A percentile compares a stretch with the other conserved stretches of the same genome.
Conservation (phyloP, 2,329 filamentous ascomycete species). For the Triangularia setosa region DNA sequence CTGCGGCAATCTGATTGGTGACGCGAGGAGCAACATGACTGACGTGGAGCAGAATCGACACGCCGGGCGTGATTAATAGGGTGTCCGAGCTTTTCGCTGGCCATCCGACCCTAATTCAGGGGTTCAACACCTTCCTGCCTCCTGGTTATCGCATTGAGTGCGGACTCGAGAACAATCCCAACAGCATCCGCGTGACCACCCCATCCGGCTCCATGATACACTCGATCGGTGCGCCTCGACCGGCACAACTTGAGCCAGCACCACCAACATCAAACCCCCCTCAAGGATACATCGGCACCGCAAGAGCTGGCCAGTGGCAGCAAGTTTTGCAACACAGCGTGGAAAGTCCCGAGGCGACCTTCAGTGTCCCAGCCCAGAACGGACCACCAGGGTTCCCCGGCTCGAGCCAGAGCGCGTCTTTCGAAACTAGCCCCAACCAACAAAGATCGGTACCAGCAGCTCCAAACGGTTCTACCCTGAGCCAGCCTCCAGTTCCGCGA, state of each 20-base stretch:
- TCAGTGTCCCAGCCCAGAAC: constrained; percentile 54
- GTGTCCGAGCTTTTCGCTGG: constrained; percentile 95
- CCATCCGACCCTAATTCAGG: constrained; percentile 91
- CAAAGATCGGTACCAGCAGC: constrained; percentile 30
- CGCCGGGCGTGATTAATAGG: constrained; percentile 92
- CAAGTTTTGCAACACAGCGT: constrained; percentile 55
- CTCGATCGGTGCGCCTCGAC: constrained; percentile 62
- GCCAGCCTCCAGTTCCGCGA: constrained; percentile 44
- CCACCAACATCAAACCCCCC: constrained; percentile 36
- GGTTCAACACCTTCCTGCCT: constrained; percentile 96
- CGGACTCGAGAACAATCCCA: constrained; percentile 87
- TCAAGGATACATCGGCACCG: constrained; percentile 42
- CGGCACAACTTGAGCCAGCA: constrained; percentile 42
- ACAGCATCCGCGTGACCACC: constrained; percentile 93
- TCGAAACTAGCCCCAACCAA: constrained; percentile 31
- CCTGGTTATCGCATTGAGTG: constrained; percentile 97
- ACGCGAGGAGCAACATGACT: neutral
- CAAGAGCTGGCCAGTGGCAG: constrained; percentile 43
- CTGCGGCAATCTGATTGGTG: neutral
- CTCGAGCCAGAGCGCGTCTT: constrained; percentile 40
- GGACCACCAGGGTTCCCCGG: constrained; percentile 38
- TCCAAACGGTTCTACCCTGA: constrained; percentile 34
- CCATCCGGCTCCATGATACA: constrained; percentile 96
- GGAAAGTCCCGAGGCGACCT: constrained; percentile 60
- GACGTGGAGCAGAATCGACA: constrained; percentile 69